A percentile compares a stretch with the other conserved stretches of the same genome.
Conservation (phyloP, 2,329 filamentous ascomycete genomes). For the Penicillium palitans region DNA sequence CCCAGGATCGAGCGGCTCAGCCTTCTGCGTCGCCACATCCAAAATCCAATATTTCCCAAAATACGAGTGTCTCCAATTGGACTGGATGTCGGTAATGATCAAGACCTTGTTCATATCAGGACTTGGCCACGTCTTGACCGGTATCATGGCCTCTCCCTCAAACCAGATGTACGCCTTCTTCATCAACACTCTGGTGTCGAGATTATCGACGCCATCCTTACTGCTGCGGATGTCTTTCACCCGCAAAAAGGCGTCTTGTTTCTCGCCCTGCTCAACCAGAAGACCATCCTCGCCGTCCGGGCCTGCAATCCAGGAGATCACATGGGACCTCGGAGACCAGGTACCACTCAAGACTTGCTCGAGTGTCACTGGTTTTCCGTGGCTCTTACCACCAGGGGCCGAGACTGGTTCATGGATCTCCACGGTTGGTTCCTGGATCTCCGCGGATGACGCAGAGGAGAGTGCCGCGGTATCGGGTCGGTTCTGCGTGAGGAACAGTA, state of each 20-base stretch:
- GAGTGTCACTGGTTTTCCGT: slow-evolving; percentile 45
- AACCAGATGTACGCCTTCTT: slow-evolving; percentile 64
- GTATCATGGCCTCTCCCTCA: slow-evolving; percentile 56
- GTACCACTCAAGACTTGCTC: slow-evolving; percentile 43
- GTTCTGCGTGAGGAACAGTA: slow-evolving; percentile 44
- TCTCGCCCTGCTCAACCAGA: slow-evolving; percentile 68
- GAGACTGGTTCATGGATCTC: slow-evolving; percentile 34
- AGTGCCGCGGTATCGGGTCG: slow-evolving; percentile 35
- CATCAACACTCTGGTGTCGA: slow-evolving; percentile 71
- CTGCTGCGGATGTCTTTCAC: slow-evolving; percentile 78
- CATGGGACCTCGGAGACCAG: slow-evolving; percentile 42
- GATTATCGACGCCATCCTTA: slow-evolving; percentile 46
- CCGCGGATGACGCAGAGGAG: slow-evolving; percentile 22
- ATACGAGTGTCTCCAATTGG: slow-evolving; percentile 88
- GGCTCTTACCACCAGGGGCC: slow-evolving; percentile 34
- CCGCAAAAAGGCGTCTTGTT: slow-evolving; percentile 69
- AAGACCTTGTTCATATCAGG: slow-evolving; percentile 83
- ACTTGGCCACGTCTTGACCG: slow-evolving; percentile 70
- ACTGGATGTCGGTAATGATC: slow-evolving; percentile 68
- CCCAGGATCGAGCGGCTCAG: slow-evolving; percentile 72
- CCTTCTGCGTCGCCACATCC: slow-evolving; percentile 77
- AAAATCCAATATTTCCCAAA: slow-evolving; percentile 88
- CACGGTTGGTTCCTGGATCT: slow-evolving; percentile 29
- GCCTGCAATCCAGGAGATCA: slow-evolving; percentile 50
- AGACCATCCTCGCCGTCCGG: slow-evolving; percentile 69